Percentiles rank a stretch among this genome's conserved stretches.
These are phyloP conservation scores for Trametes maxima DNA, from an alignment of 768 basidiomycete genomes.

Conservation along the genomic window DNA sequence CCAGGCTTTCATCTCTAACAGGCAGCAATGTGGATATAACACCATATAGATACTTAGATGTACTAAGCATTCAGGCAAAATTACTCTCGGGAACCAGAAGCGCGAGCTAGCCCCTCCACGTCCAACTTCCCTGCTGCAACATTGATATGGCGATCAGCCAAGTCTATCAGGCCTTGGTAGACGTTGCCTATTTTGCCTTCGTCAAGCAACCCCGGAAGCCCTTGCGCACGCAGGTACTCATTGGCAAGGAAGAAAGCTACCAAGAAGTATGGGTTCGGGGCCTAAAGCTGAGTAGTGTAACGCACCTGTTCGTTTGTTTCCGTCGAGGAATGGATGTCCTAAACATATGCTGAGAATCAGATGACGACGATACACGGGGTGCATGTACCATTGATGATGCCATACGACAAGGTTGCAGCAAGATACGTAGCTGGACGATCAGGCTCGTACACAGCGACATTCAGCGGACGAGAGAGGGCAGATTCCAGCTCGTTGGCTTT, in stretches of 20 bases:
- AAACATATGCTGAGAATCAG: neutral
- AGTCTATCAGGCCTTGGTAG: slow-evolving; percentile 17
- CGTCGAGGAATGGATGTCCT: slow-evolving; percentile 38
- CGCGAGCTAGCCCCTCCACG: slow-evolving; percentile 21
- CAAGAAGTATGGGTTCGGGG: neutral
- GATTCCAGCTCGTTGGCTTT: slow-evolving; percentile 41
- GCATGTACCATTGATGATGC: slow-evolving; percentile 34
- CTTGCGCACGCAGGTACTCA: slow-evolving; percentile 36
- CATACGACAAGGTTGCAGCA: slow-evolving; percentile 38
- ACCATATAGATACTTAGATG: too few species aligned
- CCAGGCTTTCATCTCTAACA: too few species aligned
- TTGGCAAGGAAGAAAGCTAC: slow-evolving; percentile 39
- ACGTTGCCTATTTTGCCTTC: slow-evolving; percentile 18
- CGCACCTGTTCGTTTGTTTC: slow-evolving; percentile 34
- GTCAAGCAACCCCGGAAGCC: slow-evolving; percentile 34
- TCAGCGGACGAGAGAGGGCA: slow-evolving; percentile 34
- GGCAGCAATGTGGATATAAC: too few species aligned
- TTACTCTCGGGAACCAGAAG: neutral
- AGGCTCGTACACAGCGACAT: slow-evolving; percentile 36
- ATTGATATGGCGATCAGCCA: slow-evolving; percentile 27
- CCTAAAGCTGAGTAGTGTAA: neutral
- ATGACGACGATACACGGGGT: neutral
- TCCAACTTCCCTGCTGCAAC: slow-evolving; percentile 25
- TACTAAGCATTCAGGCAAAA: too few species aligned
- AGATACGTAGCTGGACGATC: slow-evolving; percentile 32